Percentiles rank a stretch among this genome's conserved stretches.
Conservation (phyloP, 108 stramenopile species). For the Pseudonitzschia delicatissima region DNA sequence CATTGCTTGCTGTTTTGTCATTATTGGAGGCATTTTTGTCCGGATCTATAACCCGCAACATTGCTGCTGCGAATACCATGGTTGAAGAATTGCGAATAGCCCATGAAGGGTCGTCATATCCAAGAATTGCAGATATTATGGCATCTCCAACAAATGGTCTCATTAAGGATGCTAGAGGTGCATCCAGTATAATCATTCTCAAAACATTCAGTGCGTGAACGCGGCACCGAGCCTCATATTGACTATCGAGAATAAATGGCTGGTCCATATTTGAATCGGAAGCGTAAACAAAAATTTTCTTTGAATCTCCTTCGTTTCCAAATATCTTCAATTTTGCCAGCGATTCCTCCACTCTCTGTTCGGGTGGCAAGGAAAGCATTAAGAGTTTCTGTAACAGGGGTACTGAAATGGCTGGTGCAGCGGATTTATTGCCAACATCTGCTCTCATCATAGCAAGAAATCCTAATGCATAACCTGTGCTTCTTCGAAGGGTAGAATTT, state of each 20-base stretch:
- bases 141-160: constrained; percentile 40
- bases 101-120: constrained; percentile 61
- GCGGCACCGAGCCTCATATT: constrained; percentile 39
- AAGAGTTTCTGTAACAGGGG: constrained; percentile 34
- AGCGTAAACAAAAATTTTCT: constrained; percentile 9
- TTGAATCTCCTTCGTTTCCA: not conserved
- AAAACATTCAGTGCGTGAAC: constrained; percentile 70
- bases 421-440: constrained; percentile 22
- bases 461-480: constrained; percentile 67
- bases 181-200: constrained; percentile 53
- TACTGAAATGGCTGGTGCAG: constrained; percentile 17
- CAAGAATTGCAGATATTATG: constrained; percentile 43
- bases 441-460: constrained; percentile 61
- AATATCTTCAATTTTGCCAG: constrained; percentile 11
- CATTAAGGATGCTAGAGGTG: constrained; percentile 45
- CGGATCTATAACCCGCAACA: constrained; percentile 56
- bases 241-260: constrained; percentile 7
- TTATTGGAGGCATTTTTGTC: constrained; percentile 58
- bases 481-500: constrained; percentile 62
- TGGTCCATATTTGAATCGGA: not conserved
- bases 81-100: constrained; percentile 58
- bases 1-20: constrained; percentile 45
- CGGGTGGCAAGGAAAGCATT: constrained; percentile 39
- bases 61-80: constrained; percentile 67
- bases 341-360: constrained; percentile 8